Evolutionary conservation across 345 rosid genomes (phyloP).

Genomic region (Ceriops decandra): DNA sequence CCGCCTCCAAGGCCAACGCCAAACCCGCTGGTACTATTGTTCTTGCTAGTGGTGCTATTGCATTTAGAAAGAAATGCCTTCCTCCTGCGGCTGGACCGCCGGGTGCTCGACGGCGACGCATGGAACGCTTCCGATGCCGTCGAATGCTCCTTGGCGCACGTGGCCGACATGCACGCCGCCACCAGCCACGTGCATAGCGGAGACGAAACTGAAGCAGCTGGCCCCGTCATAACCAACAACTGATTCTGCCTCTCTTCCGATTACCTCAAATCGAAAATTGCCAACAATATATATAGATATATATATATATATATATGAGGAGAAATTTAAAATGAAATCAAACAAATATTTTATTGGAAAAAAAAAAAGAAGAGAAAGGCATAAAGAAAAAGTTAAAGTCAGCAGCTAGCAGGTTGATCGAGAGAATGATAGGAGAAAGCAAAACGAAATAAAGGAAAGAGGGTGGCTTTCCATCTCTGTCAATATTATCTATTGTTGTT

Average conservation of each 20-base stretch:
- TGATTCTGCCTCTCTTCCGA: background rate
- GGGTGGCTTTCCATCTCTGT: slow-evolving; percentile 13
- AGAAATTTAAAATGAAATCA: background rate
- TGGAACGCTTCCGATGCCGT: slow-evolving; percentile 18
- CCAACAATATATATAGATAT: too few species aligned
- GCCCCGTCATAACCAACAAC: slow-evolving; percentile 16
- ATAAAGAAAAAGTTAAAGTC: background rate
- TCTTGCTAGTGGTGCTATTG: background rate
- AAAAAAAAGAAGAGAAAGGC: background rate
- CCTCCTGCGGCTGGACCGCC: slow-evolving; percentile 31
- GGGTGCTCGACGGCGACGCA: slow-evolving; percentile 24
- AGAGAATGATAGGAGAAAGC: background rate
- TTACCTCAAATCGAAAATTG: too few species aligned
- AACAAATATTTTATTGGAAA: background rate
- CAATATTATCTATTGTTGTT: background rate
- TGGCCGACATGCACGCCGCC: slow-evolving; percentile 80
- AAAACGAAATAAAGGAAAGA: background rate
- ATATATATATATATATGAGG: too few species aligned
- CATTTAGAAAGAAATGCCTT: slow-evolving; percentile 30
- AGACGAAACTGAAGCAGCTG: slow-evolving; percentile 39
- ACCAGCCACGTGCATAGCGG: slow-evolving; percentile 86
- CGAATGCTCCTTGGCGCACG: slow-evolving; percentile 37
- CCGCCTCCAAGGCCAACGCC: background rate
- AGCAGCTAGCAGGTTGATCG: too few species aligned
- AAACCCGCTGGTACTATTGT: background rate